A percentile compares a stretch with the other conserved stretches of the same genome.
Evolutionary conservation across 73 alveolate genomes (phyloP).

Genomic region (Tetrahymena borealis): DNA sequence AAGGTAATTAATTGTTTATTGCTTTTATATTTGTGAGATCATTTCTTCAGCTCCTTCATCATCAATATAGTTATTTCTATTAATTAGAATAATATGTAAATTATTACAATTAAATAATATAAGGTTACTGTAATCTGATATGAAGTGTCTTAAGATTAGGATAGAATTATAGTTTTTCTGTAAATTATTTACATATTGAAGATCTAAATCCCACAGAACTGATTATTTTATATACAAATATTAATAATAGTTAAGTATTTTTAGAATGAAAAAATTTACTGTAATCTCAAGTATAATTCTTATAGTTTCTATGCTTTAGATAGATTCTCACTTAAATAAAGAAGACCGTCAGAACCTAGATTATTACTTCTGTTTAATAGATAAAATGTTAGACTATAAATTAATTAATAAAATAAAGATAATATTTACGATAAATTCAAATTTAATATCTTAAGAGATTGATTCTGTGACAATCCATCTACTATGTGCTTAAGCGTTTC

Average conservation of each 20-base stretch:
- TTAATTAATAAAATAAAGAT: not conserved
- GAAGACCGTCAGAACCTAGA: not conserved
- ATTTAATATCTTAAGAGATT: not conserved
- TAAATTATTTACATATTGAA: not conserved
- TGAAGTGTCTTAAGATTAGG: not conserved
- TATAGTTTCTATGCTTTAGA: not conserved
- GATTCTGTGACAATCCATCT: not conserved
- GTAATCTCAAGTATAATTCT: not conserved
- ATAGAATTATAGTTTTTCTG: not conserved
- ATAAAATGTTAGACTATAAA: not conserved
- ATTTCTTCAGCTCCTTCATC: not conserved
- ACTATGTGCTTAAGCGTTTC: not conserved
- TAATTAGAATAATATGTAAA: not conserved
- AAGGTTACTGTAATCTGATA: not conserved
- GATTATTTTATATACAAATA: not conserved
- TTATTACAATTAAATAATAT: not conserved
- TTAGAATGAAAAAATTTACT: not conserved
- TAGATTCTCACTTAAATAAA: not conserved
- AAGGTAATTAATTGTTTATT: not conserved
- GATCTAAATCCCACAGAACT: not conserved
- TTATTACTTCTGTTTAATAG: not conserved
- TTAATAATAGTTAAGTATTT: not conserved
- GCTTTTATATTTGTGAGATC: not conserved
- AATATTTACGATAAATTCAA: not conserved
- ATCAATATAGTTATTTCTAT: not conserved